Evolutionary conservation across 2,329 filamentous ascomycete species (phyloP).

Genomic region (Dryadomyces quercivorus): DNA sequence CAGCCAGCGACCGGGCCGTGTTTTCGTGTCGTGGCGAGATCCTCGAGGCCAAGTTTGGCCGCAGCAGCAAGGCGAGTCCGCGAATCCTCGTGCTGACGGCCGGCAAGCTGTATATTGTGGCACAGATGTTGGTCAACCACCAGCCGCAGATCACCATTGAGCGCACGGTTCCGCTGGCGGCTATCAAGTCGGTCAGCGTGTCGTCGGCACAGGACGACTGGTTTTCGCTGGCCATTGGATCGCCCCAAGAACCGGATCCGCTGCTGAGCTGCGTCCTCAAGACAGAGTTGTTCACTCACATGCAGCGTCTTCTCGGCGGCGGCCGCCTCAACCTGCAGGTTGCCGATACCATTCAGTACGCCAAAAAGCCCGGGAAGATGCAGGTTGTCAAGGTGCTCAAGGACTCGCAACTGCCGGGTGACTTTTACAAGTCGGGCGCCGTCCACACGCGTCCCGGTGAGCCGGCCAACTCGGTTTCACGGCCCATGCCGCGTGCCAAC

Average conservation of each 20-base stretch:
- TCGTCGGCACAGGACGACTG: constrained; percentile 87
- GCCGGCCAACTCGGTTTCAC: constrained; percentile 68
- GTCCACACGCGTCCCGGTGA: constrained; percentile 82
- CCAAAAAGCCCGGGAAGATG: constrained; percentile 93
- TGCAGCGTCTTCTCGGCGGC: constrained; percentile 67
- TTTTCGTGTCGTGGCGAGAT: constrained; percentile 90
- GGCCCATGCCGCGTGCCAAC: constrained; percentile 76
- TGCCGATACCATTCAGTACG: constrained; percentile 78
- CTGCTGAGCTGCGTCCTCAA: constrained; percentile 88
- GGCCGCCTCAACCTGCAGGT: constrained; percentile 75
- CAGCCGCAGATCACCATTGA: constrained; percentile 74
- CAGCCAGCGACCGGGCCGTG: constrained; percentile 59
- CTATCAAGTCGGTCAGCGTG: constrained; percentile 76
- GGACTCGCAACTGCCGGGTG: constrained; percentile 63
- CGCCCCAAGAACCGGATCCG: constrained; percentile 85
- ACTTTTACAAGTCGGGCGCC: constrained; percentile 87
- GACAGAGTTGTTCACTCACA: constrained; percentile 91
- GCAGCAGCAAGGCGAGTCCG: constrained; percentile 86
- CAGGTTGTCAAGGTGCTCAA: constrained; percentile 82
- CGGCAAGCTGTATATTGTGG: constrained; percentile 79
- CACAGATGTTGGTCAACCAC: constrained; percentile 70
- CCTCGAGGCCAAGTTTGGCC: constrained; percentile 86
- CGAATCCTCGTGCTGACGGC: constrained; percentile 75
- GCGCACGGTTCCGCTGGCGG: constrained; percentile 66
- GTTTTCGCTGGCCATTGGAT: constrained; percentile 88